Evolutionary conservation across 305 asterid genomes (phyloP).

Genomic region (Fraxinus greggii): DNA sequence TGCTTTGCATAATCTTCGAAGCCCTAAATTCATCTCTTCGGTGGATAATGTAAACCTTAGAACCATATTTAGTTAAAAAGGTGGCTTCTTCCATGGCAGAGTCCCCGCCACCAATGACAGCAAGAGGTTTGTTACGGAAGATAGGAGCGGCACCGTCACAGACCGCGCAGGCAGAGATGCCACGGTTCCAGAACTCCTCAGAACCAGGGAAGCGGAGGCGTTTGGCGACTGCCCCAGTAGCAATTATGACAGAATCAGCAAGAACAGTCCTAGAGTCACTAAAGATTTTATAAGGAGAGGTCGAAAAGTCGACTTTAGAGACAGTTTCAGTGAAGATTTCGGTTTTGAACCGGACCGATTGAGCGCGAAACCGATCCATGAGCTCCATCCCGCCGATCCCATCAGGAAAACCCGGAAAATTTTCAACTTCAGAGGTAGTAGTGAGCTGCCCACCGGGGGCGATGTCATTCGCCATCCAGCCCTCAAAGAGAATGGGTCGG

Average conservation of each 20-base stretch:
- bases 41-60: slow-evolving; percentile 77
- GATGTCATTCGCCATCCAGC: slow-evolving; percentile 92
- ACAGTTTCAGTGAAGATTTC: slow-evolving; percentile 72
- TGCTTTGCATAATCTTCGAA: slow-evolving; percentile 81
- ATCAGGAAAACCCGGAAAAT: slow-evolving; percentile 87
- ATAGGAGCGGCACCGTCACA: slow-evolving; percentile 96
- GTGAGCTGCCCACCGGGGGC: slow-evolving; percentile 96
- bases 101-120: slow-evolving; percentile 97
- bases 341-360: slow-evolving; percentile 64
- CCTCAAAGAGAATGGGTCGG: slow-evolving; percentile 81
- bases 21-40: slow-evolving; percentile 83
- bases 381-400: slow-evolving; percentile 72
- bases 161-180: slow-evolving; percentile 91
- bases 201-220: slow-evolving; percentile 70
- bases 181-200: slow-evolving; percentile 78
- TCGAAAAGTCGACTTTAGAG: slow-evolving; percentile 58
- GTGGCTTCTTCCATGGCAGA: slow-evolving; percentile 98
- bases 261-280: slow-evolving; percentile 56
- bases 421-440: slow-evolving; percentile 86
- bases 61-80: slow-evolving; percentile 78
- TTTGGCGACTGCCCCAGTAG: slow-evolving; percentile 90
- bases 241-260: slow-evolving; percentile 72
- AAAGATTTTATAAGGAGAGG: slow-evolving; percentile 51
- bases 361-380: slow-evolving; percentile 68
- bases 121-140: slow-evolving; percentile 76